These are phyloP conservation scores for Penicillium sp. DNA, from an alignment of 2,329 filamentous ascomycete genomes.

Conservation along the genomic window DNA sequence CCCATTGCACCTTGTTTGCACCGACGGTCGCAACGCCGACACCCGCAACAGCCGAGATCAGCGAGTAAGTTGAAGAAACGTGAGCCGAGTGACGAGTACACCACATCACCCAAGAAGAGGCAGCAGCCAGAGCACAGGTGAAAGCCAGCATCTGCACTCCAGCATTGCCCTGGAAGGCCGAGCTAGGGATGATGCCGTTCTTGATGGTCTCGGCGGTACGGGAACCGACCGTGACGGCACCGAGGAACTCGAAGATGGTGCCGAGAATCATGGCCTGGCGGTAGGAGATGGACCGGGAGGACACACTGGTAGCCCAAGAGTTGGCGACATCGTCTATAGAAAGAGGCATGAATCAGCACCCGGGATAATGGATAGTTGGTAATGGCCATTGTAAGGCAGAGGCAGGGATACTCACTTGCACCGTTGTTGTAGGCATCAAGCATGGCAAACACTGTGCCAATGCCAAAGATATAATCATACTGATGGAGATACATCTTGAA, in stretches of 20 bases:
- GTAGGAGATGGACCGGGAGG: constrained; percentile 64
- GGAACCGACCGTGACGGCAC: constrained; percentile 67
- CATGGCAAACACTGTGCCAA: constrained; percentile 74
- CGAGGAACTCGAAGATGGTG: constrained; percentile 67
- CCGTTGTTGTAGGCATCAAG: constrained; percentile 79
- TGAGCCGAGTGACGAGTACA: constrained; percentile 73
- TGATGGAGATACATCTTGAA: constrained; percentile 60
- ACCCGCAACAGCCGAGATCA: constrained; percentile 68
- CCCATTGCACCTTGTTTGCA: constrained; percentile 65
- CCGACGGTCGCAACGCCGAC: constrained; percentile 69
- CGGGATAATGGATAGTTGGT: neutral
- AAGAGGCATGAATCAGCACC: neutral
- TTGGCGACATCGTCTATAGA: constrained; percentile 73
- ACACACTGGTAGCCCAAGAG: constrained; percentile 78
- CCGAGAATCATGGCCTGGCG: constrained; percentile 50
- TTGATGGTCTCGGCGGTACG: constrained; percentile 77
- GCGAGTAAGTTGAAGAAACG: constrained; percentile 72
- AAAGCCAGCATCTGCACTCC: constrained; percentile 67
- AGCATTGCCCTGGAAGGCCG: constrained; percentile 61
- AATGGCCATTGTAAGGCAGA: neutral
- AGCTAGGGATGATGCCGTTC: constrained; percentile 69
- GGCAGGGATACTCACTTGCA: constrained; percentile 61
- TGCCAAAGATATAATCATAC: constrained; percentile 72
- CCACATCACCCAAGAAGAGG: constrained; percentile 73
- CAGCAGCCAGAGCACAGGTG: constrained; percentile 34